Evolutionary conservation across 257 asterid genomes (phyloP).

Genomic region (Linderniella brevidens): DNA sequence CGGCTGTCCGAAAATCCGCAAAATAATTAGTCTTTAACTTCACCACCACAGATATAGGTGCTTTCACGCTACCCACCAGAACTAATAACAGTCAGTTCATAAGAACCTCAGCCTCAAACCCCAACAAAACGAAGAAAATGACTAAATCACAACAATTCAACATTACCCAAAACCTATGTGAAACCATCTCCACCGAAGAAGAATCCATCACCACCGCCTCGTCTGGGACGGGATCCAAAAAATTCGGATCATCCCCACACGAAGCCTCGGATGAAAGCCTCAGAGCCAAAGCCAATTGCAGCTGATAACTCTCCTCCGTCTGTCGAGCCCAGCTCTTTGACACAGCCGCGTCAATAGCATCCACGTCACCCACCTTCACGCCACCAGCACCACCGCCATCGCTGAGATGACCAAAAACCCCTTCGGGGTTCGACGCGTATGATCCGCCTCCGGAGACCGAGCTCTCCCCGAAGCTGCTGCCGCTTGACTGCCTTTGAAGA

Average conservation of each 20-base stretch:
- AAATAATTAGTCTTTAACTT: no score
- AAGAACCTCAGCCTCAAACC: neutral
- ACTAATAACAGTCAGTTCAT: no score
- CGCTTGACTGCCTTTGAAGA: constrained; percentile 80
- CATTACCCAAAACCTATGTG: constrained; percentile 89
- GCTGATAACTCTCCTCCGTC: constrained; percentile 92
- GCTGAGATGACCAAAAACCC: constrained; percentile 17
- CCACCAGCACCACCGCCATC: constrained; percentile 35
- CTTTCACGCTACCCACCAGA: no score
- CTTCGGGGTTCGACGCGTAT: constrained; percentile 43
- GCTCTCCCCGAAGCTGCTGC: constrained; percentile 84
- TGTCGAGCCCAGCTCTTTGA: constrained; percentile 96
- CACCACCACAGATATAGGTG: no score
- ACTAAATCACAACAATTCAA: neutral
- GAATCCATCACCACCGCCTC: constrained; percentile 28
- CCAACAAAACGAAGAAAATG: neutral
- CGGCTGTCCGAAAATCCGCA: no score
- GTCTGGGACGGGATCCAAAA: constrained; percentile 52
- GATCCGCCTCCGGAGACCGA: constrained; percentile 70
- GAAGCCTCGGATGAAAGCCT: constrained; percentile 82
- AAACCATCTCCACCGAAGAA: constrained; percentile 42
- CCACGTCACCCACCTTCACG: constrained; percentile 28
- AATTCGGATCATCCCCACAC: constrained; percentile 69
- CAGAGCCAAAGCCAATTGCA: constrained; percentile 87
- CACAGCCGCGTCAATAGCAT: constrained; percentile 28